These are phyloP conservation scores for Amanita rimosa DNA, from an alignment of 768 basidiomycete genomes.

Conservation along the genomic window DNA sequence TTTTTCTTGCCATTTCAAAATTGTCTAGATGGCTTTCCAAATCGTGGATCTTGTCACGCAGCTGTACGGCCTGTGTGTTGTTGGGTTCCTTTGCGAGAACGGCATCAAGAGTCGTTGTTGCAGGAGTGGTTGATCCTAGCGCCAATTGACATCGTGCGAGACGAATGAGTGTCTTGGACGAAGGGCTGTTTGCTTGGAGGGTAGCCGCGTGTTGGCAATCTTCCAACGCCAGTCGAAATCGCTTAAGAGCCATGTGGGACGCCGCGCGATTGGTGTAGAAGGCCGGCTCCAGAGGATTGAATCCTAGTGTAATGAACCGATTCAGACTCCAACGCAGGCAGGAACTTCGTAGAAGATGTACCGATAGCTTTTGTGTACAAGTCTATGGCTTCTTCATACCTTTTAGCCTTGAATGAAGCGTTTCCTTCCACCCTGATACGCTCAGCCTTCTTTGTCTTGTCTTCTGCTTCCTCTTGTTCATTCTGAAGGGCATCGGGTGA, in stretches of 20 bases:
- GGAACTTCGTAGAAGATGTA: conserved; percentile 12
- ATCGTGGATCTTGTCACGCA: conserved; percentile 47
- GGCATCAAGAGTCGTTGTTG: conserved; percentile 53
- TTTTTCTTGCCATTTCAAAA: conserved; percentile 41
- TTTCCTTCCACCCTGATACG: conserved; percentile 69
- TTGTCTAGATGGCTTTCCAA: conserved; percentile 59
- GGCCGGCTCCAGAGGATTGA: conserved; percentile 55
- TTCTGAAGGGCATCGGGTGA: background rate
- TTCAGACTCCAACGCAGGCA: background rate
- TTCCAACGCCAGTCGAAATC: conserved; percentile 59
- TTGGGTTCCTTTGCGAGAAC: conserved; percentile 50
- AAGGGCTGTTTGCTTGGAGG: conserved; percentile 49
- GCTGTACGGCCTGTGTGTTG: conserved; percentile 47
- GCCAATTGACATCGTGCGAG: conserved; percentile 80
- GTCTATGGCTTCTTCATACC: conserved; percentile 60
- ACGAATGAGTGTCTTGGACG: conserved; percentile 71
- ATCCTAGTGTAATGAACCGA: conserved; percentile 22
- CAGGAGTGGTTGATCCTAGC: conserved; percentile 56
- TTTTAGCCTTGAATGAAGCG: conserved; percentile 53
- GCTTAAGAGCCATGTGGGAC: conserved; percentile 72
- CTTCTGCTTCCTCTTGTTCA: conserved; percentile 14
- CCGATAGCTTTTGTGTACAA: conserved; percentile 72
- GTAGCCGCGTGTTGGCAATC: conserved; percentile 71
- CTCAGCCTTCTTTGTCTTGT: conserved; percentile 39
- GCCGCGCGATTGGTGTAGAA: conserved; percentile 84